Percentiles rank a stretch among this genome's conserved stretches.
phyloP scores from a whole-genome alignment of 148 eudicot genomes.

The Chenopodium quinoa region DNA sequence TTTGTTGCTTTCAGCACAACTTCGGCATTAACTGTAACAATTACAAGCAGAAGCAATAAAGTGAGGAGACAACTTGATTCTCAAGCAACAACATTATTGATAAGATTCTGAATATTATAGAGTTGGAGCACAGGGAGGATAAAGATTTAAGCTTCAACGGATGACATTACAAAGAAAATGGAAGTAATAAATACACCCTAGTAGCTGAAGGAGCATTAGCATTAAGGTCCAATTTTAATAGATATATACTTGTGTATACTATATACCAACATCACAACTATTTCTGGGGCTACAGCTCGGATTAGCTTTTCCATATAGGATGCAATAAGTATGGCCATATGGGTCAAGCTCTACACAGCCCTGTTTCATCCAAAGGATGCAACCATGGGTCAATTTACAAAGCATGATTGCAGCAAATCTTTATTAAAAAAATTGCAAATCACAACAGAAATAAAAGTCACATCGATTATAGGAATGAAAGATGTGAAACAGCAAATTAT shows the following conservation, averaged over 20 bases:
- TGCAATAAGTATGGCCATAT: no score
- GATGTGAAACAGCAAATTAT: neutral
- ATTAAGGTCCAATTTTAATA: neutral
- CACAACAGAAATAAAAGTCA: neutral
- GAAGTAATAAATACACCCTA: neutral
- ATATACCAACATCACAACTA: no score
- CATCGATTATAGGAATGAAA: neutral
- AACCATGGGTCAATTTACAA: neutral
- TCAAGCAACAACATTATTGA: neutral
- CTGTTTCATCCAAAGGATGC: neutral
- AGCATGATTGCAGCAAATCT: neutral
- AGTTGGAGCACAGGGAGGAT: neutral
- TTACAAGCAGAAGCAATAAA: neutral
- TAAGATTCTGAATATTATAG: neutral
- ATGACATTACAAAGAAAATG: neutral
- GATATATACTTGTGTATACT: no score
- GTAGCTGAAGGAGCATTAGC: neutral
- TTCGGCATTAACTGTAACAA: constrained; percentile 83
- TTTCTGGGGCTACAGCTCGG: no score
- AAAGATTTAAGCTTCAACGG: neutral
- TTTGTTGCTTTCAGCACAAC: constrained; percentile 92
- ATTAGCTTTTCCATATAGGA: no score
- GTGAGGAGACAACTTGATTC: neutral
- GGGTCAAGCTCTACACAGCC: no score
- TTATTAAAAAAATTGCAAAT: neutral